A percentile compares a stretch with the other conserved stretches of the same genome.
phyloP scores from a whole-genome alignment of 495 filamentous ascomycete genomes.

The Podospora pseudocomata region DNA sequence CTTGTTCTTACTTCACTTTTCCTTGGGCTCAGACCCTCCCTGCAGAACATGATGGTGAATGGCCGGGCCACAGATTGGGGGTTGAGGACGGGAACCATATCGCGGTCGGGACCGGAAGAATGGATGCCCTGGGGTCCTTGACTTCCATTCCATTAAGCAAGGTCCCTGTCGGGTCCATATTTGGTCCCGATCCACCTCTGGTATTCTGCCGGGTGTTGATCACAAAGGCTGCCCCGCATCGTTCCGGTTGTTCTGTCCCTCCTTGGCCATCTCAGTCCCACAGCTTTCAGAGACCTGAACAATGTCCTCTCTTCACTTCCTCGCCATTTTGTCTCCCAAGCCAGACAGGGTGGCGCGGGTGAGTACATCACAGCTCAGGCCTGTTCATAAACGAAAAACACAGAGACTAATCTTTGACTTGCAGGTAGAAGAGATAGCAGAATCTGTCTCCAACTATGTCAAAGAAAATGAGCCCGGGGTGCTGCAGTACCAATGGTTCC shows the following conservation, averaged over 20 bases:
- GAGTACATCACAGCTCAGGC: background rate
- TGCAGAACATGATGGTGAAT: background rate
- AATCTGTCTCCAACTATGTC: conserved; percentile 16
- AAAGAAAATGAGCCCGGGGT: conserved; percentile 26
- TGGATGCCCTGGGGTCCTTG: background rate
- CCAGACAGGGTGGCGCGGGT: conserved; percentile 25
- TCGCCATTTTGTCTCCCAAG: conserved; percentile 28
- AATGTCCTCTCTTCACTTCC: conserved; percentile 7
- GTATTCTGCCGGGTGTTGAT: background rate
- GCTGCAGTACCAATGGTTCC: conserved; percentile 29
- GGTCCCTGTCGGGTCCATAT: background rate
- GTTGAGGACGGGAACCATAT: too few relatives aligned
- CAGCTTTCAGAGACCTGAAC: background rate
- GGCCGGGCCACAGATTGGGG: too few relatives aligned
- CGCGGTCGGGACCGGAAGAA: background rate
- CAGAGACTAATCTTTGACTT: background rate
- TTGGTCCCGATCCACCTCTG: background rate
- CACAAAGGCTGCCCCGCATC: background rate
- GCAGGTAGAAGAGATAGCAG: conserved; percentile 25
- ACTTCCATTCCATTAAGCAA: background rate
- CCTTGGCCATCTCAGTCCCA: too few relatives aligned
- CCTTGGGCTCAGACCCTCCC: background rate
- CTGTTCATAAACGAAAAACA: too few relatives aligned
- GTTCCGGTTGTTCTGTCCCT: background rate
- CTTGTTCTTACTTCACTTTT: background rate